Evolutionary conservation across 2,329 filamentous ascomycete species (phyloP).

Genomic region (Sphaerulina musiva): DNA sequence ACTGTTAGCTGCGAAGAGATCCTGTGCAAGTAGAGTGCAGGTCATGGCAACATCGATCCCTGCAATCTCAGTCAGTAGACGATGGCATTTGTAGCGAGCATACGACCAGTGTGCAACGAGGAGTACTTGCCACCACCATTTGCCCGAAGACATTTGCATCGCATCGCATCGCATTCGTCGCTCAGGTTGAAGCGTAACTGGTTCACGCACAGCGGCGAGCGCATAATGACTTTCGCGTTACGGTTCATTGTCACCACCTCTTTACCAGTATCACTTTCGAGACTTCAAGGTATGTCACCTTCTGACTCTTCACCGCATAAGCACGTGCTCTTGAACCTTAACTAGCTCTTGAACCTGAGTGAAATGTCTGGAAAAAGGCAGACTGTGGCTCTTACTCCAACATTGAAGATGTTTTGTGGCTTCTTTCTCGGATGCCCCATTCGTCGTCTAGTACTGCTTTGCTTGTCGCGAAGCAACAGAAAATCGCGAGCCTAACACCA

Average conservation of each 20-base stretch:
- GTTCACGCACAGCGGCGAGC: too few relatives aligned
- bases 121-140: too few relatives aligned
- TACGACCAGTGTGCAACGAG: too few relatives aligned
- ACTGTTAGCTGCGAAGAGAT: too few relatives aligned
- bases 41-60: too few relatives aligned
- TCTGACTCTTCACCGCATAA: conserved; percentile 10
- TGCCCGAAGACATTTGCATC: too few relatives aligned
- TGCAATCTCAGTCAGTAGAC: too few relatives aligned
- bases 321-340: conserved; percentile 1
- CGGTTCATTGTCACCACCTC: not conserved
- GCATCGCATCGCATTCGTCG: too few relatives aligned
- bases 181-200: too few relatives aligned
- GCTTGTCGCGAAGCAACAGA: not conserved
- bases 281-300: conserved; percentile 8
- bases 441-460: conserved; percentile 16
- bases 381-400: conserved; percentile 20
- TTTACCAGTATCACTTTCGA: not conserved
- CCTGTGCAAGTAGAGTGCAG: too few relatives aligned
- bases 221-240: too few relatives aligned
- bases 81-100: too few relatives aligned
- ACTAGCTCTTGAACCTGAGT: conserved; percentile 8
- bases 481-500: not conserved
- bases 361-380: conserved; percentile 1
- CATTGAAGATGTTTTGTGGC: conserved; percentile 23
- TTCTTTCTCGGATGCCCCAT: conserved; percentile 23